Percentiles rank a stretch among this genome's conserved stretches.
Conservation (phyloP, 1,284 basidiomycete species). For the Serendipita sp. region DNA sequence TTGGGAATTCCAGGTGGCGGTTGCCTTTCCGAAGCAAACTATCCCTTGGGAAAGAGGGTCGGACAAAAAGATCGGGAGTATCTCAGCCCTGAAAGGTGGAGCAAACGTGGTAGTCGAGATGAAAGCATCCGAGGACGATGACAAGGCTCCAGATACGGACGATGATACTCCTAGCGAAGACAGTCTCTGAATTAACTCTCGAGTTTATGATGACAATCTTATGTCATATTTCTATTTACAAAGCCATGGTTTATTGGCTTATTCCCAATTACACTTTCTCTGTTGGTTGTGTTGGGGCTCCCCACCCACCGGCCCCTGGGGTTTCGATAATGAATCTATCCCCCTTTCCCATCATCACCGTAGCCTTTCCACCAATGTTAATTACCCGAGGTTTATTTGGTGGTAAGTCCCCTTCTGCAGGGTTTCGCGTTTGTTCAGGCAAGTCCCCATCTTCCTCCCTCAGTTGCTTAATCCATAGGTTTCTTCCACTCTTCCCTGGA, state of each 20-base stretch:
- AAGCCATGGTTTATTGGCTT: slow-evolving; percentile 1
- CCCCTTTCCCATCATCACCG: slow-evolving; percentile 73
- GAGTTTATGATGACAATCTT: background rate
- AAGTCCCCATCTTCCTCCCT: slow-evolving; percentile 58
- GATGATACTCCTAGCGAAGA: background rate
- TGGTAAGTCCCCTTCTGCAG: slow-evolving; percentile 10
- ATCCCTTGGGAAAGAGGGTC: slow-evolving; percentile 35
- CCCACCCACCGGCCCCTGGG: slow-evolving; percentile 90
- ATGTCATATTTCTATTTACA: background rate
- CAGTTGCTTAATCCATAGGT: slow-evolving; percentile 78
- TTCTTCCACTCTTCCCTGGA: slow-evolving; percentile 61
- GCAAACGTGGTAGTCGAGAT: slow-evolving; percentile 61
- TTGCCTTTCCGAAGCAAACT: slow-evolving; percentile 55
- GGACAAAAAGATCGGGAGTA: slow-evolving; percentile 28
- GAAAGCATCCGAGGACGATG: slow-evolving; percentile 13
- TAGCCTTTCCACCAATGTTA: slow-evolving; percentile 87
- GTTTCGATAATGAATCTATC: slow-evolving; percentile 76
- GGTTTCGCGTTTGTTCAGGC: slow-evolving; percentile 15
- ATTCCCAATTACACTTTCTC: slow-evolving; percentile 4
- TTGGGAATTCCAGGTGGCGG: slow-evolving; percentile 60
- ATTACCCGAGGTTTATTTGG: slow-evolving; percentile 25
- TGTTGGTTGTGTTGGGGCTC: slow-evolving; percentile 22
- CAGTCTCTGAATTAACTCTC: background rate
- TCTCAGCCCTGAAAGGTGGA: slow-evolving; percentile 42
- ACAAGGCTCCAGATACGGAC: slow-evolving; percentile 38